A percentile compares a stretch with the other conserved stretches of the same genome.
Evolutionary conservation across 1,284 basidiomycete genomes (phyloP).

Genomic region (Coniophora puteana): DNA sequence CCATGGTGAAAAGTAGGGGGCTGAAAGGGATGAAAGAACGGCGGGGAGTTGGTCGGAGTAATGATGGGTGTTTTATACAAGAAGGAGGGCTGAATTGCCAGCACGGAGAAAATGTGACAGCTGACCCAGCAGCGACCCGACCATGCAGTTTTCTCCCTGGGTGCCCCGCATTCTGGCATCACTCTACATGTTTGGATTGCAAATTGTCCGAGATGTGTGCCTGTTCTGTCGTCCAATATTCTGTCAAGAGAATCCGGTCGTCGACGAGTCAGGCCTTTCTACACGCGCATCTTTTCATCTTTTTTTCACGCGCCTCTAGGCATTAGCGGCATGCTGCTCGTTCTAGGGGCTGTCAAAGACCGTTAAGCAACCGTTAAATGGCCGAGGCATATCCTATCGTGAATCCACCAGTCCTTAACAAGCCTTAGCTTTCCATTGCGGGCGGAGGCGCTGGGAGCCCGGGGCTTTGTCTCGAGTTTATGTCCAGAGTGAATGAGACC

Average conservation of each 20-base stretch:
- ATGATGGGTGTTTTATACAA: slow-evolving; percentile 16
- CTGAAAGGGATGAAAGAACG: slow-evolving; percentile 22
- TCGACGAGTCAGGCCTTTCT: too few species aligned
- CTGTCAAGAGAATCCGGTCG: too few species aligned
- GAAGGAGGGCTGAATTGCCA: slow-evolving; percentile 5
- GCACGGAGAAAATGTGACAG: neutral
- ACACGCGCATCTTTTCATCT: too few species aligned
- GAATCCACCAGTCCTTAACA: too few species aligned
- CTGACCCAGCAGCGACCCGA: too few species aligned
- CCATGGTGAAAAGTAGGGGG: slow-evolving; percentile 38
- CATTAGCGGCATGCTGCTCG: too few species aligned
- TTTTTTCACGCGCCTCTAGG: too few species aligned
- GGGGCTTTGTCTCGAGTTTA: neutral
- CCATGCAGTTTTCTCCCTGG: slow-evolving; percentile 39
- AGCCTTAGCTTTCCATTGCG: too few species aligned
- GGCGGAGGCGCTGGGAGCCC: too few species aligned
- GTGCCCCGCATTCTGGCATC: slow-evolving; percentile 32
- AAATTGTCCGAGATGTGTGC: neutral
- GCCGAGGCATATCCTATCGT: too few species aligned
- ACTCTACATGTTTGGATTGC: neutral
- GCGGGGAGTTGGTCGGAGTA: slow-evolving; percentile 19
- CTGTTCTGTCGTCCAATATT: slow-evolving; percentile 5
- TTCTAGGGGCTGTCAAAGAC: too few species aligned
- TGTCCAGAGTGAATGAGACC: neutral
- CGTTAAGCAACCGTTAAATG: too few species aligned